A percentile compares a stretch with the other conserved stretches of the same genome.
Evolutionary conservation across 208 protist species (phyloP).

Genomic region (Naegleria lovaniensis): DNA sequence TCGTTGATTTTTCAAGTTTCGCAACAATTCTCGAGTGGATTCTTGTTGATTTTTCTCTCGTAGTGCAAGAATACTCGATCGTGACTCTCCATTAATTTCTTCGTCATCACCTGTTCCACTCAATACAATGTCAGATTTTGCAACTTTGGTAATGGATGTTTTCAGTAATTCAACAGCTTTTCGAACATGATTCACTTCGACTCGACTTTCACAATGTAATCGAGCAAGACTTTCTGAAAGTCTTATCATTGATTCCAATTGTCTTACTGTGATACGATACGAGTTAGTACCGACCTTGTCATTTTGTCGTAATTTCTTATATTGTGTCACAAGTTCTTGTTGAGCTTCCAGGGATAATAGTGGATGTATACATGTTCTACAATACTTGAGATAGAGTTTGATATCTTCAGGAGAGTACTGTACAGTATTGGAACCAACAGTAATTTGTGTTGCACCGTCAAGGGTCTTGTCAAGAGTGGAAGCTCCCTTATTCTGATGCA

Average conservation of each 20-base stretch:
- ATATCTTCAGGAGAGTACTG: constrained; percentile 72
- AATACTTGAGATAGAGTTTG: constrained; percentile 81
- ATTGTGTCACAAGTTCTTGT: constrained; percentile 74
- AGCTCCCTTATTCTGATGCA: constrained; percentile 75
- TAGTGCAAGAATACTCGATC: no score
- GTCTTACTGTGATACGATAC: constrained; percentile 96
- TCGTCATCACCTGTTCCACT: neutral
- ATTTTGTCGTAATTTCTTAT: constrained; percentile 78
- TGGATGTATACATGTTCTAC: constrained; percentile 73
- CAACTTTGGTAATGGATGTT: constrained; percentile 62
- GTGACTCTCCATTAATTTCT: neutral
- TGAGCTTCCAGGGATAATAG: constrained; percentile 67
- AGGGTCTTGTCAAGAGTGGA: no score
- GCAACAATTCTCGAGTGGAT: neutral
- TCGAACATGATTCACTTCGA: constrained; percentile 59
- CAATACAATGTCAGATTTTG: neutral
- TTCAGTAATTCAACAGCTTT: constrained; percentile 67
- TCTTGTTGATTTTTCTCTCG: neutral
- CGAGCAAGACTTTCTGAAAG: constrained; percentile 95
- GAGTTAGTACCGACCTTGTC: constrained; percentile 68
- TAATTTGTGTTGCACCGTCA: no score
- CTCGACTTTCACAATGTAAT: constrained; percentile 80
- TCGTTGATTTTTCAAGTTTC: neutral
- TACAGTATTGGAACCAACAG: constrained; percentile 39
- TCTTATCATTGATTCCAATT: constrained; percentile 98